Evolutionary conservation across 768 basidiomycete species (phyloP), one percentile per base, ranked within the genome.

Genomic region (Leccinum incarnatum): DNA sequence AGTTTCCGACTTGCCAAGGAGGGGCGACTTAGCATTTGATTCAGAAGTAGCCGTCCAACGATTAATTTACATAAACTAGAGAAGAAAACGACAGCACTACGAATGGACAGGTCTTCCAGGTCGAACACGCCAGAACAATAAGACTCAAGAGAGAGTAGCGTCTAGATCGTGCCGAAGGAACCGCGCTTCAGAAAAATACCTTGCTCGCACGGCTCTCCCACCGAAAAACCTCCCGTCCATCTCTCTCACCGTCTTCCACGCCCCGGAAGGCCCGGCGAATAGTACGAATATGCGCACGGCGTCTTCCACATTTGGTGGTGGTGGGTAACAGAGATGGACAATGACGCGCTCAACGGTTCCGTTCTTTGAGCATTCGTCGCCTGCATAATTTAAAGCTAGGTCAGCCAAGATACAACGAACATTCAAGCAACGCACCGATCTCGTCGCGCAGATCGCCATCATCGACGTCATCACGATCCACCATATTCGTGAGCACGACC

Each of bases 211-310:
- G 15, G 82, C 81, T 62, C 88, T 80, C 10, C 96, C 96, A 12
- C 91, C 95, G 68, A 98, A 98, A 70, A 83, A 96, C 29, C 95
- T 81, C 21, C 94, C 96, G 66, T 98, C 93, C 54, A 98, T 79
- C 71, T 96, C 94, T 51, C 93, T 84, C 2, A 95, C 92, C 0
- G 93, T 95, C 74, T 93, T 93, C 95, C 95, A 98, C 6, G 95
- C 96, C 11, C 93, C 96, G 0, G 83, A 95, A 5, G 92, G 91
- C 1, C 95, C 96, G 0, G 87, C 86, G 67, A 96, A 98, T 54
- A 91, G 76, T 15, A 98, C 89, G 69, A 97, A 98, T 55, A 98
- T 88, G 53, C 95, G 87, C 4, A 97, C 89, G 1, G 88, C 86
- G n/a, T 93, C 89, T n/a, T 87, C 86, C 2, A 84, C 78, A 51